Percentiles rank a stretch among this genome's conserved stretches.
These are phyloP conservation scores for Aspergillus quadrilineatus DNA, from an alignment of 2,329 filamentous ascomycete genomes.

Conservation along the genomic window DNA sequence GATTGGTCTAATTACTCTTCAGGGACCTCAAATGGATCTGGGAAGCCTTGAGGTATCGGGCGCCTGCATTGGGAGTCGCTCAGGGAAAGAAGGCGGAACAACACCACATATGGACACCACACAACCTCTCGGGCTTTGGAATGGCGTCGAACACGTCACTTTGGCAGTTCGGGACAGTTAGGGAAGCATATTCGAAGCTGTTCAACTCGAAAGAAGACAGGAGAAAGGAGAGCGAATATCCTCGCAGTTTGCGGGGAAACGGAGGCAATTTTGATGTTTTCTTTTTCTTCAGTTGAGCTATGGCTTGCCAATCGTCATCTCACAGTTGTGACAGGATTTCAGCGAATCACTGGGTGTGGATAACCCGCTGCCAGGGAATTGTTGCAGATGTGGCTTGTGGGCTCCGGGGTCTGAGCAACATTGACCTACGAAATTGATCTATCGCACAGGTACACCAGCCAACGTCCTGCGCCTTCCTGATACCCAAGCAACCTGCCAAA, in stretches of 20 bases:
- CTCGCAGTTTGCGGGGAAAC: slow-evolving; percentile 23
- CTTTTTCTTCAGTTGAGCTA: neutral
- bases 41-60: neutral
- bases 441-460: slow-evolving; percentile 3
- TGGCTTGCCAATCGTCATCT: neutral
- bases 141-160: neutral
- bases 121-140: neutral
- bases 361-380: slow-evolving; percentile 13
- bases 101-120: neutral
- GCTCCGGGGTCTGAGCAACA: slow-evolving; percentile 9
- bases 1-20: neutral
- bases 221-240: slow-evolving; percentile 1
- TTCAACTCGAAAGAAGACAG: neutral
- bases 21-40: neutral
- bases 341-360: slow-evolving; percentile 5
- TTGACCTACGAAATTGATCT: slow-evolving; percentile 11
- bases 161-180: no score
- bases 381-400: slow-evolving; percentile 18
- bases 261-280: slow-evolving; percentile 7
- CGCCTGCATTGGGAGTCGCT: slow-evolving; percentile 10
- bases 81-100: neutral
- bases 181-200: no score
- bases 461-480: neutral
- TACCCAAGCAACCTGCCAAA: neutral
- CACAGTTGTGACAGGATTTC: neutral